phyloP scores from a whole-genome alignment of 495 filamentous ascomycete genomes.

The Neohortaea acidophila region DNA sequence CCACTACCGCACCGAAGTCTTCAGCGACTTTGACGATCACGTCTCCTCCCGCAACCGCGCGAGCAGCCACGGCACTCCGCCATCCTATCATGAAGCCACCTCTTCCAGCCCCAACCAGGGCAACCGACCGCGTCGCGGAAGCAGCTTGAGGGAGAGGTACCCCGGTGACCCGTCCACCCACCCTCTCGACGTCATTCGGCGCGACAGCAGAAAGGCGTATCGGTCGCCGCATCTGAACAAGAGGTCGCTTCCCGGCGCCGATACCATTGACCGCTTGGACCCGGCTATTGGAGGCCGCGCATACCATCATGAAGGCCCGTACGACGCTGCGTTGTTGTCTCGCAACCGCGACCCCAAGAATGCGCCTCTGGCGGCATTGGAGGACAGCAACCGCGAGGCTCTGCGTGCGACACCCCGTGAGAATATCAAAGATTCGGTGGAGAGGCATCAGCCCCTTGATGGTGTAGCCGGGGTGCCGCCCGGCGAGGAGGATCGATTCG shows the following conservation, averaged over 20 bases:
- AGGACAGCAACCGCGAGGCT: slow-evolving; percentile 57
- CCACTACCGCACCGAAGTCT: slow-evolving; percentile 22
- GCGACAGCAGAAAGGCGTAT: slow-evolving; percentile 44
- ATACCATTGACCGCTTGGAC: slow-evolving; percentile 72
- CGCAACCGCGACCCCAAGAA: slow-evolving; percentile 47
- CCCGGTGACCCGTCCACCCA: slow-evolving; percentile 45
- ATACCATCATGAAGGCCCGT: slow-evolving; percentile 90
- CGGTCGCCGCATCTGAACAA: slow-evolving; percentile 47
- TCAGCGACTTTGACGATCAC: slow-evolving; percentile 14
- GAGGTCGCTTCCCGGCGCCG: slow-evolving; percentile 50
- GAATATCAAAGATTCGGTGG: slow-evolving; percentile 58
- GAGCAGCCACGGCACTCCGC: slow-evolving; percentile 11
- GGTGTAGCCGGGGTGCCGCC: slow-evolving; percentile 65
- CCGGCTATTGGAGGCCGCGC: slow-evolving; percentile 35
- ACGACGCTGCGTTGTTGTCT: slow-evolving; percentile 63
- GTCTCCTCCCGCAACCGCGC: slow-evolving; percentile 14
- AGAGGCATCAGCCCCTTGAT: slow-evolving; percentile 67
- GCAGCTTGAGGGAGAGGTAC: slow-evolving; percentile 42
- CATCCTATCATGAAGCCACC: slow-evolving; percentile 7
- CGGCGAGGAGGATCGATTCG: slow-evolving; percentile 48
- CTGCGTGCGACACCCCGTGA: slow-evolving; percentile 70
- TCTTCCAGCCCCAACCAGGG: background rate
- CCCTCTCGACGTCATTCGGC: slow-evolving; percentile 45
- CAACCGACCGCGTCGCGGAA: slow-evolving; percentile 20
- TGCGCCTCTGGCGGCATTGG: slow-evolving; percentile 66